These are phyloP conservation scores for Kuraishia piskuri DNA, from an alignment of 805 yeast species.

Conservation along the genomic window DNA sequence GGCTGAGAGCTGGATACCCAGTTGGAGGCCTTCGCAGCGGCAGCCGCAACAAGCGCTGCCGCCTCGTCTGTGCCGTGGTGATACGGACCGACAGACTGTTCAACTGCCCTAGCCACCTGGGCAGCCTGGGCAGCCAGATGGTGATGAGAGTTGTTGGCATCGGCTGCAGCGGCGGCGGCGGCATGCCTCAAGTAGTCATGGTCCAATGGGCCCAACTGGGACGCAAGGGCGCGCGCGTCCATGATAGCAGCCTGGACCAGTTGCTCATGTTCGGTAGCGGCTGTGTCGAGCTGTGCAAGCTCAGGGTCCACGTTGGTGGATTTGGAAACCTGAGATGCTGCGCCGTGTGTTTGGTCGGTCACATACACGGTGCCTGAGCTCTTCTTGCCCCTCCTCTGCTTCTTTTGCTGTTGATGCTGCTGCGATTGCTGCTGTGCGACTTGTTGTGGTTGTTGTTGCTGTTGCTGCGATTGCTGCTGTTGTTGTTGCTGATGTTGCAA, in stretches of 20 bases:
- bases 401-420: background rate
- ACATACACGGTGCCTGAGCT: background rate
- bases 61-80: slow-evolving; percentile 17
- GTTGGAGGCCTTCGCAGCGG: slow-evolving; percentile 33
- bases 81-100: slow-evolving; percentile 5
- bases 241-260: slow-evolving; percentile 63
- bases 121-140: slow-evolving; percentile 8
- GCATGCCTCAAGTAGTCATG: slow-evolving; percentile 21
- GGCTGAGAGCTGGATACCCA: slow-evolving; percentile 15
- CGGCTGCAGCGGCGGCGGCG: slow-evolving; percentile 4
- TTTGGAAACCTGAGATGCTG: slow-evolving; percentile 1
- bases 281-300: slow-evolving; percentile 37
- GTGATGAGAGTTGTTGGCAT: background rate
- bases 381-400: background rate
- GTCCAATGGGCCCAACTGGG: slow-evolving; percentile 26
- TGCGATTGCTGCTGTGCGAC: too few relatives aligned
- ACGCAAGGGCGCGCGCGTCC: slow-evolving; percentile 58
- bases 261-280: slow-evolving; percentile 47
- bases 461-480: background rate
- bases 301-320: slow-evolving; percentile 46
- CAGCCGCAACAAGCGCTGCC: slow-evolving; percentile 31
- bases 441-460: background rate
- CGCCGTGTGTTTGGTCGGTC: slow-evolving; percentile 3
- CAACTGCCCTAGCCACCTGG: slow-evolving; percentile 12
- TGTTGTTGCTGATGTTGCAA: background rate